Conservation (phyloP, 352 stramenopile species). For the Globisporangium parvum region DNA sequence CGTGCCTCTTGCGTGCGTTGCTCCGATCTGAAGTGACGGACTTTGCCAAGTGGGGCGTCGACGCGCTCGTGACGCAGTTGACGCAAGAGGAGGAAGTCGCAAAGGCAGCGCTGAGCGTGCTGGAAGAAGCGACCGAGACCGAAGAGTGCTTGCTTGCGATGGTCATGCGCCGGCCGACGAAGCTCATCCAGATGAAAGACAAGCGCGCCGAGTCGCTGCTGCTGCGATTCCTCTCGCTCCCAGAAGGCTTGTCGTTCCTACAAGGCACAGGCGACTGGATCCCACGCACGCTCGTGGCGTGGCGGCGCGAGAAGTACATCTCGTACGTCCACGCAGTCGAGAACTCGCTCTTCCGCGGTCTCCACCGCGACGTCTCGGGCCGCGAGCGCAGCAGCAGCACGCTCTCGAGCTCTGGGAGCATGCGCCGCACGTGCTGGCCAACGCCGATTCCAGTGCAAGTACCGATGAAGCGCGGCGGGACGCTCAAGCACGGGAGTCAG, state of each 20-base stretch:
- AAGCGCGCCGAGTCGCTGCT: constrained; percentile 75
- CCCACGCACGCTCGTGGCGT: constrained; percentile 59
- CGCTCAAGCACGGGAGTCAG: constrained; percentile 53
- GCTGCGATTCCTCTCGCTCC: constrained; percentile 79
- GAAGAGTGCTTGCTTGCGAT: constrained; percentile 79
- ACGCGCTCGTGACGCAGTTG: constrained; percentile 78
- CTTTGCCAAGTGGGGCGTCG: constrained; percentile 87
- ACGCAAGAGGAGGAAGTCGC: constrained; percentile 83
- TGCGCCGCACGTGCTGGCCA: constrained; percentile 46
- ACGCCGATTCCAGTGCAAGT: constrained; percentile 84
- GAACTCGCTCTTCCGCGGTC: constrained; percentile 70
- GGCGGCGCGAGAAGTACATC: constrained; percentile 80
- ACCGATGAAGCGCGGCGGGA: constrained; percentile 70
- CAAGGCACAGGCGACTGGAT: constrained; percentile 83
- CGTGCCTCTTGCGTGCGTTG: constrained; percentile 73
- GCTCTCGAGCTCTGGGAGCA: constrained; percentile 20
- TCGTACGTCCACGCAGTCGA: constrained; percentile 83
- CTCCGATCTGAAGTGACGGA: constrained; percentile 81
- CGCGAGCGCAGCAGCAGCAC: constrained; percentile 49
- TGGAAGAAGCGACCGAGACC: constrained; percentile 83
- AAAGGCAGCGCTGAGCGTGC: constrained; percentile 78
- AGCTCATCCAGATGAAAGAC: constrained; percentile 75
- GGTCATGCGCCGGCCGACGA: constrained; percentile 73
- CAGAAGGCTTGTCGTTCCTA: constrained; percentile 73
- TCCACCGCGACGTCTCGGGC: constrained; percentile 73